Conservation (phyloP, 306 rosid species). For the Nissolia schottii region DNA sequence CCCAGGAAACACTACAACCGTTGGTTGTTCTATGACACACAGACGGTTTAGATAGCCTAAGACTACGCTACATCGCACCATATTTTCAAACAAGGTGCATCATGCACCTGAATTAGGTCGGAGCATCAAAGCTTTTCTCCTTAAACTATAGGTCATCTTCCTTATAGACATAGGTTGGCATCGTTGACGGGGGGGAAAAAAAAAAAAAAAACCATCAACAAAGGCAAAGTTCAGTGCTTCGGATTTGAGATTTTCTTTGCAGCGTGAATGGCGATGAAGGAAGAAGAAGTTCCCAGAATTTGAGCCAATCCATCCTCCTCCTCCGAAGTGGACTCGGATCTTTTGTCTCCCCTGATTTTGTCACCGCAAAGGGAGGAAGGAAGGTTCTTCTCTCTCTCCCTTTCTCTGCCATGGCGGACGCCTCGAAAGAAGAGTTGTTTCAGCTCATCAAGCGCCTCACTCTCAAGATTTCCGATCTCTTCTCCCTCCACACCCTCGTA, state of each 20-base stretch:
- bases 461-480: slow-evolving; percentile 54
- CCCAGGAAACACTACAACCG: too few relatives aligned
- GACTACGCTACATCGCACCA: too few relatives aligned
- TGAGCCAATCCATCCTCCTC: background rate
- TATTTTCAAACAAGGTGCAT: too few relatives aligned
- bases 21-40: too few relatives aligned
- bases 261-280: background rate
- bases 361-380: background rate
- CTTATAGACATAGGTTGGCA: background rate
- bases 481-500: slow-evolving; percentile 47
- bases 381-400: background rate
- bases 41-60: too few relatives aligned
- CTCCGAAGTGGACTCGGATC: background rate
- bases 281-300: background rate
- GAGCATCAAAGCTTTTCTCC: too few relatives aligned
- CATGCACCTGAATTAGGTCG: too few relatives aligned
- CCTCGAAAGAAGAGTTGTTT: slow-evolving; percentile 56
- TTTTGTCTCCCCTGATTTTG: background rate
- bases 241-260: background rate
- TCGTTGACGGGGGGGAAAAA: background rate
- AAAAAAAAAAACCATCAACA: background rate
- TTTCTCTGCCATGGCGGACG: slow-evolving; percentile 43
- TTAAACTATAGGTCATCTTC: background rate
- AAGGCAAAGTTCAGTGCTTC: background rate
- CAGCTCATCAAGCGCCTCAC: slow-evolving; percentile 65